Evolutionary conservation across 352 stramenopile species (phyloP), one percentile per base, ranked within the genome.

Genomic region (Globisporangium carolinianum): DNA sequence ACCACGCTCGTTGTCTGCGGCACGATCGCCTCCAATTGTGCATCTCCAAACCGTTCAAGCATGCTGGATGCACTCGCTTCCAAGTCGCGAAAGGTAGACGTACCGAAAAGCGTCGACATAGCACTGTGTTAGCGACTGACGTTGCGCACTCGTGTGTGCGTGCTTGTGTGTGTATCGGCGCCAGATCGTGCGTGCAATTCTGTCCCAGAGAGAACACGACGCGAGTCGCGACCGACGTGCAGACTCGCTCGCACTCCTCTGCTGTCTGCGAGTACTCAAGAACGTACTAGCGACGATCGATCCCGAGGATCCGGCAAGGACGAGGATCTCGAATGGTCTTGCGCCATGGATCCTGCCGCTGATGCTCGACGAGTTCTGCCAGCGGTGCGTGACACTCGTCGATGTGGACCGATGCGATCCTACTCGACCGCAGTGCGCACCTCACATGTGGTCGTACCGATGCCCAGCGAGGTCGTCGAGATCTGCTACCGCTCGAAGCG

Each of bases 301-400:
- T 32, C 5, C 11, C 47, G 24, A 52, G 12, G 47, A 35, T 38
- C 32, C 47, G 5, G 18, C 24, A n/a, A n/a, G 10, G 47, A 52
- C 11, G 7, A 52, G 12, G 32, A 9, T 52, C 32, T 11, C 8
- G n/a, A 18, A 10, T 7, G 18, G 14, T 38, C 47, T 52, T 10
- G n/a, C 47, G 11, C n/a, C 47, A n/a, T 52, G 18, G 32, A 52
- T 52, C 18, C 18, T 52, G 32, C n/a, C 47, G 18, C 32, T 52
- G 32, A 38, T 52, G 14, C 47, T 52, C 47, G 32, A 52, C 24
- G 32, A 38, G 18, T 17, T 52, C 32, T 52, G 47, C 35, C 47
- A 52, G 24, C 18, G 47, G 47, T 52, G 47, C 47, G 18, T 17
- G 5, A 0, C 24, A 32, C 9, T 52, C 9, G 5, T 32, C 47